phyloP scores from a whole-genome alignment of 345 rosid species.

The Rhodamnia rubescens region DNA sequence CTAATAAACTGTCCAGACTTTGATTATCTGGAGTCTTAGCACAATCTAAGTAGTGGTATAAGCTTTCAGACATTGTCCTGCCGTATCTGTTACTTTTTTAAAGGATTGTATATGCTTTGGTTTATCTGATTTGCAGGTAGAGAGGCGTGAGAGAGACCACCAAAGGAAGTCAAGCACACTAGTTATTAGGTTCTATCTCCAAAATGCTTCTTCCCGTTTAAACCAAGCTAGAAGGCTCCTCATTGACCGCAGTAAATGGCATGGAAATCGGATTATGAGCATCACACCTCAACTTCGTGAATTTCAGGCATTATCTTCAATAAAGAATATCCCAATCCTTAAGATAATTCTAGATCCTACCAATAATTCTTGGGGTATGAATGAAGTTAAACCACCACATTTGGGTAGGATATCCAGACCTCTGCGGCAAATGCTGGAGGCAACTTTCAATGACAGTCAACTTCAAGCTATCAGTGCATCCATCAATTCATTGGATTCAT shows the following conservation, averaged over 20 bases:
- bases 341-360: conserved; percentile 65
- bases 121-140: conserved; percentile 52
- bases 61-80: background rate
- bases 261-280: conserved; percentile 79
- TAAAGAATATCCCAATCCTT: conserved; percentile 62
- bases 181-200: conserved; percentile 73
- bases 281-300: conserved; percentile 89
- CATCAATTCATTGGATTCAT: conserved; percentile 31
- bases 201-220: conserved; percentile 55
- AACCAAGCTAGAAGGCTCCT: conserved; percentile 89
- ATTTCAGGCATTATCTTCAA: conserved; percentile 80
- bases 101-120: background rate
- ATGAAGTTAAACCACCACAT: conserved; percentile 25
- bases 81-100: background rate
- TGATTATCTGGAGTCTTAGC: background rate
- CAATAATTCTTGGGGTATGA: conserved; percentile 17
- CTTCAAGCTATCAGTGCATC: conserved; percentile 70
- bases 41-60: background rate
- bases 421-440: conserved; percentile 48
- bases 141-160: conserved; percentile 87
- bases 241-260: conserved; percentile 96
- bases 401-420: conserved; percentile 49
- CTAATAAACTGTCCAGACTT: background rate
- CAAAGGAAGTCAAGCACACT: conserved; percentile 62
- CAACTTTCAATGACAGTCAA: conserved; percentile 84